These are phyloP conservation scores for Trichoderma gamsii DNA, from an alignment of 495 filamentous ascomycete genomes.

Conservation along the genomic window DNA sequence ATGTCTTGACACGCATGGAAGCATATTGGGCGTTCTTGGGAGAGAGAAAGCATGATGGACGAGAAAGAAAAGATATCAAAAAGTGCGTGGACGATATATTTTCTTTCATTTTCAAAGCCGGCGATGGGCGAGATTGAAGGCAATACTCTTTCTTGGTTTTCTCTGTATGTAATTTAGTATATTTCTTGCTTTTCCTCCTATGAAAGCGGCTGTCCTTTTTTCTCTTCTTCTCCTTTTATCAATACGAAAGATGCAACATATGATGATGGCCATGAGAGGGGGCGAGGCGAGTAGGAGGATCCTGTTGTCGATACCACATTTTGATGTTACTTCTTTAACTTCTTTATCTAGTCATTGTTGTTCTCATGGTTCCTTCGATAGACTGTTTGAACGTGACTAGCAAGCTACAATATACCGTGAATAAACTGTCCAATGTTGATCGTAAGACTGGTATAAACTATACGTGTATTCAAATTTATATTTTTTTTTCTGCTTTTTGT, in stretches of 20 bases:
- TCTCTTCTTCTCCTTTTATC: background rate
- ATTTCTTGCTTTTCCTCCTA: background rate
- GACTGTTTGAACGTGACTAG: too few relatives aligned
- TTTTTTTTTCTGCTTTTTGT: background rate
- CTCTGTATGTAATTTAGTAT: conserved; percentile 1
- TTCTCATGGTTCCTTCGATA: background rate
- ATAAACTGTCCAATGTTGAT: background rate
- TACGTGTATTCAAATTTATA: background rate
- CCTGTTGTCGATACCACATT: background rate
- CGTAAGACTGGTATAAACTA: background rate
- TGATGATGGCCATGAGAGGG: conserved; percentile 4
- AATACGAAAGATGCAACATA: background rate
- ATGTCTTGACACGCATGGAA: conserved; percentile 15
- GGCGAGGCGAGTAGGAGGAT: background rate
- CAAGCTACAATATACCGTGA: too few relatives aligned
- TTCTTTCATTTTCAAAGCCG: background rate
- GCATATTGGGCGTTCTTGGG: conserved; percentile 13
- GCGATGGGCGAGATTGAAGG: background rate
- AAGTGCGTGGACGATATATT: background rate
- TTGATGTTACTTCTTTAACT: background rate
- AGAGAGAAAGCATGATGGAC: conserved; percentile 9
- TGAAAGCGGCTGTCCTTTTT: conserved; percentile 11
- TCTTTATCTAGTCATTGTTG: too few relatives aligned
- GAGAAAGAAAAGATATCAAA: background rate
- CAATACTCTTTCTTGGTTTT: background rate